phyloP scores from a whole-genome alignment of 1,284 basidiomycete species.

The Termitomyces sp. region DNA sequence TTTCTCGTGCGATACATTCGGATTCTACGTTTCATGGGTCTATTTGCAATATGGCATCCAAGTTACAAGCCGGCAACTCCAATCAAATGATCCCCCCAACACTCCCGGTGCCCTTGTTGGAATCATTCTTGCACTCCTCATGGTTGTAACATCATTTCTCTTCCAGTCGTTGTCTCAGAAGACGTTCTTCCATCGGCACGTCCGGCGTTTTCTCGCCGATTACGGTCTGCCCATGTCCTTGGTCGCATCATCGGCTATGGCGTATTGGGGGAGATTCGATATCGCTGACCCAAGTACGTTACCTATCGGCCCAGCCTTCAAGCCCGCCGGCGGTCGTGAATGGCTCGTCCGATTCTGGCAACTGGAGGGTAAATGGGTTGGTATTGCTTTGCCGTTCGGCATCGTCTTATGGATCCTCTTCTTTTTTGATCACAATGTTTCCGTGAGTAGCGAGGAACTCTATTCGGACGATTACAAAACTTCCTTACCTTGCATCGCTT shows the following conservation, averaged over 20 bases:
- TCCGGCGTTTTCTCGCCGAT: slow-evolving; percentile 74
- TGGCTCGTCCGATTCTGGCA: slow-evolving; percentile 95
- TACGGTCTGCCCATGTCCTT: slow-evolving; percentile 89
- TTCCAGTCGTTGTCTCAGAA: slow-evolving; percentile 66
- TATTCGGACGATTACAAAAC: not conserved
- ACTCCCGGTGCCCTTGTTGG: slow-evolving; percentile 61
- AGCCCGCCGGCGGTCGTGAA: slow-evolving; percentile 65
- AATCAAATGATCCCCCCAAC: slow-evolving; percentile 33
- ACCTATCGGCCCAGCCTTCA: slow-evolving; percentile 66
- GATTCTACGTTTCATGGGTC: slow-evolving; percentile 85
- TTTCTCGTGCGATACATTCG: slow-evolving; percentile 92
- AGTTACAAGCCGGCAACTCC: slow-evolving; percentile 72
- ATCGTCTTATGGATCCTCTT: slow-evolving; percentile 69
- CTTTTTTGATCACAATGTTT: slow-evolving; percentile 84
- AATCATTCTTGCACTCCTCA: slow-evolving; percentile 74
- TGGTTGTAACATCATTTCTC: slow-evolving; percentile 69
- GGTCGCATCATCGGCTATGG: slow-evolving; percentile 67
- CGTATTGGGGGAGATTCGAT: slow-evolving; percentile 82
- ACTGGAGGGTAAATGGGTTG: slow-evolving; percentile 85
- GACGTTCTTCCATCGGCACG: slow-evolving; percentile 65
- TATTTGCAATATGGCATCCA: slow-evolving; percentile 90
- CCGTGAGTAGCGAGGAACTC: slow-evolving; percentile 37
- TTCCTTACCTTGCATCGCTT: slow-evolving; percentile 4
- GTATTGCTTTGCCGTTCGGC: slow-evolving; percentile 74
- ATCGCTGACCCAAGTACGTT: slow-evolving; percentile 59